Conservation (phyloP, 345 rosid species). For the Conringia planisiliqua region DNA sequence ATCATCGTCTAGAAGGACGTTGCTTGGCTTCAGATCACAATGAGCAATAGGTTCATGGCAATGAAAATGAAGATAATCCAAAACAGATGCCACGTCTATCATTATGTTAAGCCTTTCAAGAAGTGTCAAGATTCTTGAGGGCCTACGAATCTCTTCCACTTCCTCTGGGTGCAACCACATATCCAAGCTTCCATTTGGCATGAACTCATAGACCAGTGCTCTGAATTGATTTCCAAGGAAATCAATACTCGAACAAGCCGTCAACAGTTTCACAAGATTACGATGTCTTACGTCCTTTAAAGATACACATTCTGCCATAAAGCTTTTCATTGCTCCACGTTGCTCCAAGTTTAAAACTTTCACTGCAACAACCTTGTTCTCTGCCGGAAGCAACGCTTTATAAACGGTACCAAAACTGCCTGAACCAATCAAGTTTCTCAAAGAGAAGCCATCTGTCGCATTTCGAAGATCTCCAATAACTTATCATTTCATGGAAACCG, state of each 20-base stretch:
- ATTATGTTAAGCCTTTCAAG: constrained; percentile 36
- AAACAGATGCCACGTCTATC: constrained; percentile 22
- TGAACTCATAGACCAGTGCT: constrained; percentile 45
- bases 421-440: not conserved
- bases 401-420: not conserved
- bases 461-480: not conserved
- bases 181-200: constrained; percentile 46
- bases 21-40: constrained; percentile 30
- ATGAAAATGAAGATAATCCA: constrained; percentile 21
- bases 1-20: not conserved
- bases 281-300: constrained; percentile 42
- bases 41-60: constrained; percentile 13
- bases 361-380: constrained; percentile 21
- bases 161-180: constrained; percentile 36
- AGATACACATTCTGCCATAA: constrained; percentile 44
- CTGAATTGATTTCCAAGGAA: constrained; percentile 45
- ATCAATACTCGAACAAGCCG: constrained; percentile 51
- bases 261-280: constrained; percentile 49
- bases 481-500: not conserved
- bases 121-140: constrained; percentile 19
- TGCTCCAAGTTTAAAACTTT: constrained; percentile 40
- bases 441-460: not conserved
- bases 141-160: constrained; percentile 6
- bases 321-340: constrained; percentile 43
- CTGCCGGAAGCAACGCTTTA: not conserved